Conservation (phyloP, 2,329 filamentous ascomycete genomes). For the Helicocarpus griseus region DNA sequence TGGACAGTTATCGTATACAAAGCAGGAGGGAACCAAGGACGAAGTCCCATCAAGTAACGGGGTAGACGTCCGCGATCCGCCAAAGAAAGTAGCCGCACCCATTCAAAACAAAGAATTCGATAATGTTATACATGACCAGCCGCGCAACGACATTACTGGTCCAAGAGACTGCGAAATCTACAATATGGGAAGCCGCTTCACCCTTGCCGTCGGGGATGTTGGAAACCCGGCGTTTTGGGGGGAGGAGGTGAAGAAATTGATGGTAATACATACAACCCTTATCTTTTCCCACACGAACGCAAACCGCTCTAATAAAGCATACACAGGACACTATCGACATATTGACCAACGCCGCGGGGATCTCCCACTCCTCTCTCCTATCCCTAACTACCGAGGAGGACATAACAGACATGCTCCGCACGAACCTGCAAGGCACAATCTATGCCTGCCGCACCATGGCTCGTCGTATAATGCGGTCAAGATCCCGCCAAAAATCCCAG, state of each 20-base stretch:
- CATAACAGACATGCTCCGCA: slow-evolving; percentile 52
- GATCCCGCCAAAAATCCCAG: slow-evolving; percentile 17
- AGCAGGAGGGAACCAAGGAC: background rate
- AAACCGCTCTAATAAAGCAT: background rate
- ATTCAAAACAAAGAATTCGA: background rate
- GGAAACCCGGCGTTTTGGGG: slow-evolving; percentile 17
- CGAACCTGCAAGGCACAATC: slow-evolving; percentile 52
- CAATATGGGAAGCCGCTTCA: slow-evolving; percentile 1
- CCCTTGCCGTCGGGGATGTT: slow-evolving; percentile 28
- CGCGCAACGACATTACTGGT: background rate
- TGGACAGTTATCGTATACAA: background rate
- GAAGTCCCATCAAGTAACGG: background rate
- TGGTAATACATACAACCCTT: slow-evolving; percentile 20
- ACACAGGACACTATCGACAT: slow-evolving; percentile 39
- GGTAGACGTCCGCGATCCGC: background rate
- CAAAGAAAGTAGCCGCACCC: background rate
- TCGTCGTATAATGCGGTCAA: slow-evolving; percentile 24
- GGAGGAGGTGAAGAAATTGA: slow-evolving; percentile 27
- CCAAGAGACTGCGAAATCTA: slow-evolving; percentile 3
- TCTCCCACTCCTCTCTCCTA: slow-evolving; percentile 58
- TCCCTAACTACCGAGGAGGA: slow-evolving; percentile 41
- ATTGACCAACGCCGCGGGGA: slow-evolving; percentile 71
- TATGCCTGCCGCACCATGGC: slow-evolving; percentile 30
- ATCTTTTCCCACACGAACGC: background rate
- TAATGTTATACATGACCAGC: background rate